These are phyloP conservation scores for Erysimum cheiranthoides DNA, from an alignment of 345 rosid species.

Conservation along the genomic window DNA sequence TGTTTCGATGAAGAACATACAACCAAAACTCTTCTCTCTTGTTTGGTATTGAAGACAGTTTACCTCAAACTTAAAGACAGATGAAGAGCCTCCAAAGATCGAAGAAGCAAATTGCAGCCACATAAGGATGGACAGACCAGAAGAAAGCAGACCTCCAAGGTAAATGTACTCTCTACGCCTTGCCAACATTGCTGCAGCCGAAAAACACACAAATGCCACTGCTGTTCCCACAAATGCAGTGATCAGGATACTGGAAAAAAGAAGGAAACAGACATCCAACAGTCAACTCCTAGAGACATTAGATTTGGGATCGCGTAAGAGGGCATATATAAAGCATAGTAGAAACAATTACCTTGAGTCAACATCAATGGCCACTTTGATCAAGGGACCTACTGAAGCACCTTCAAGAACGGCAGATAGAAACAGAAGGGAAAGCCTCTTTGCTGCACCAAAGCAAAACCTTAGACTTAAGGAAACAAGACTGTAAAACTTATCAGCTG, in stretches of 20 bases:
- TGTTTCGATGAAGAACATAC: background rate
- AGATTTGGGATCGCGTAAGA: background rate
- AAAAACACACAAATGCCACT: slow-evolving; percentile 79
- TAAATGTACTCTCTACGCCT: slow-evolving; percentile 85
- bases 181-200: slow-evolving; percentile 79
- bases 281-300: background rate
- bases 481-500: background rate
- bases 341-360: slow-evolving; percentile 61
- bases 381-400: slow-evolving; percentile 75
- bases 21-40: background rate
- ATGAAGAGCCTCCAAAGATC: slow-evolving; percentile 83
- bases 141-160: slow-evolving; percentile 83
- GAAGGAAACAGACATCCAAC: background rate
- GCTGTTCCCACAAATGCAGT: slow-evolving; percentile 80
- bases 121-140: slow-evolving; percentile 67
- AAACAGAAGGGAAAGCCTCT: slow-evolving; percentile 69
- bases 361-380: slow-evolving; percentile 63
- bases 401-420: slow-evolving; percentile 66
- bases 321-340: background rate
- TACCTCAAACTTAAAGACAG: slow-evolving; percentile 77
- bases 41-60: background rate
- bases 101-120: slow-evolving; percentile 76
- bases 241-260: slow-evolving; percentile 57
- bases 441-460: slow-evolving; percentile 51
- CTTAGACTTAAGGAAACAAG: background rate